Base-by-base conservation (phyloP, 2,329 filamentous ascomycete genomes). In the Chaetomium globosum region DNA sequence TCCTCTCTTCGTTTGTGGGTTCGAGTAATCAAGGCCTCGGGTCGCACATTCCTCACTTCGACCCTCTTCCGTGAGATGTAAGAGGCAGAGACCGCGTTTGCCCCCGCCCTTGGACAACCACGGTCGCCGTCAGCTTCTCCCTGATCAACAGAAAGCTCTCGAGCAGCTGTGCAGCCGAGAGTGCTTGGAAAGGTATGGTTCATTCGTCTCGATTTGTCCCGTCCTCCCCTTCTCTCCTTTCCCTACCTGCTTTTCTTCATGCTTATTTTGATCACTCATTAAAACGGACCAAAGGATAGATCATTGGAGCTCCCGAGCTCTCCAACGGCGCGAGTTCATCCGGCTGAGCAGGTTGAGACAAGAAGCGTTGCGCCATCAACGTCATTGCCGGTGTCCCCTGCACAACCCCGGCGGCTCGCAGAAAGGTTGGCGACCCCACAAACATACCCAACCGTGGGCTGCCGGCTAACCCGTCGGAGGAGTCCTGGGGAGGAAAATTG, bases 361-460 rank as follows among this genome's bases (percentile, higher is more conserved):
- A 58, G 26, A 21, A 21, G 39, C 26, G 36, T 48, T 54, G 59
- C 31, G 59, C 51, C 31, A 55, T 48, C 49, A 54, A 39, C 59
- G 36, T 62, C 51, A 33, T 54, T 23, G 51, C 26, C 39, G 9
- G 26, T 48, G 26, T 48, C 19, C 30, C 36, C 59, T 62, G 59
- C 52, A 62, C 52, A 5, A 62, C 46, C 59, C 59, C 33, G 59
- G 59, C 49, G 21, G 21, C 28, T 63, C 49, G 43, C 53, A 36
- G 33, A 63, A 53, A 39, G 39, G 53, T 13, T 46, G 53, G 23
- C 59, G n/a, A 53, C 61, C 31, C 61, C 61, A 58, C 61, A 48
- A 48, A 13, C 19, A 23, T 48, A 61, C 36, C 51, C 36, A 36
- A 46, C 49, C 36, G 31, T 23, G 51, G 51, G 51, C 59, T 30